Evolutionary conservation across 1,139 yeast genomes (phyloP), one percentile per base, ranked within the genome.

Genomic region (Taiozyma sp.): DNA sequence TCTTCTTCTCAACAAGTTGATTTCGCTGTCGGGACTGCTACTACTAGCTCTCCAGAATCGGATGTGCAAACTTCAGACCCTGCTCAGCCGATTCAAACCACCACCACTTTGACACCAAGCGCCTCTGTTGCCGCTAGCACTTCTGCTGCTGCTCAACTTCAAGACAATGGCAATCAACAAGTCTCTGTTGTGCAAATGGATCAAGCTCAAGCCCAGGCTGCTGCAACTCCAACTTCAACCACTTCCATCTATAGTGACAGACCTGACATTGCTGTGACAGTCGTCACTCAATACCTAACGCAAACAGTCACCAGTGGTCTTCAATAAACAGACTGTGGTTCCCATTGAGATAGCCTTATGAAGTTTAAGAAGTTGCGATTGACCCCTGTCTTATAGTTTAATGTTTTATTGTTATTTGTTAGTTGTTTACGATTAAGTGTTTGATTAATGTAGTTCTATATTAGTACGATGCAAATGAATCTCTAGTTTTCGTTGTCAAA

Each of bases 401-500:
- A 21, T 37, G 22, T 8, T 37, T 19, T 37, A 14, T 10, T 37
- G 24, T 37, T 21, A 19, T 9, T 19, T 19, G 19, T 19, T 19
- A 19, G 6, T 37, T 19, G 24, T 37, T 21, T 21, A 37, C 41
- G 14, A 10, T 10, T 16, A 14, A 19, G 39, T 8, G 6, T 3
- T 19, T 6, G 11, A 16, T 35, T 35, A 35, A 6, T 35, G 41
- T 37, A 37, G 41, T 19, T 10, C 13, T 32, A 32, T 32, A 32
- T 32, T 32, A 32, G 24, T 37, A 37, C 14, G 19, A 19, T 37
- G 41, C 41, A 28, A 37, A 37, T 37, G 41, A 37, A 9, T 37
- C 24, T 37, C 24, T 37, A 37, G 7, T 37, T 37, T 37, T 37
- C 14, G 41, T 37, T 22, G 1, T 37, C 53, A 46, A 60, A 68